Base-by-base conservation (phyloP, 192 early-diverging fungal genomes). In the Cetraspora pellucida region DNA sequence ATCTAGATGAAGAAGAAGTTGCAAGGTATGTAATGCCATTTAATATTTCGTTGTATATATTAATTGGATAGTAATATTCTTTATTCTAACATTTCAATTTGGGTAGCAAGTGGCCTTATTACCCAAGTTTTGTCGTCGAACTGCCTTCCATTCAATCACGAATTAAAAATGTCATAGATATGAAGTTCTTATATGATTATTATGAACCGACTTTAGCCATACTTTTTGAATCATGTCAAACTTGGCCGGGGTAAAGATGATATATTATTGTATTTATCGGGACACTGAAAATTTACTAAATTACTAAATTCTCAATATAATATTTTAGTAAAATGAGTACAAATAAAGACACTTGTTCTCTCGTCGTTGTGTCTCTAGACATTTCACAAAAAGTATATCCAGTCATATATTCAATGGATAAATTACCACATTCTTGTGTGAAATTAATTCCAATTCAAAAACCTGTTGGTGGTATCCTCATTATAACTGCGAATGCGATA, bases 181-280 rank as follows among this genome's bases (percentile, higher is more conserved):
- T 96, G 88, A 89, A 83, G 1, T 99, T 99, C 74, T 86, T 99
- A 44, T 81, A 93, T 66, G 97, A 93, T 37, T 99, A 95, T 65
- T 87, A 94, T 58, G 95, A 96, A 79, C 97, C 97, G 6, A 97
- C 95, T 10, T 85, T 99, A 31, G 96, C 95, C 0, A 93, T 99
- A 75, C 83, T 99, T 72, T 97, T 93, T 80, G 93, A 97, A 81
- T 84, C 94, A 21, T 81, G 86, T 55, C 90, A 92, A 52, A 93
- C 93, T 25, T 97, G 96, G 96, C 88, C 95, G 2, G 95, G 95
- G 84, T 91, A 90, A 71, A 81, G 31, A 19, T 25, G 10, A 67
- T 28, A 55, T 13, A 65, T 60, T 54, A 23, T 27, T 65, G 21
- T 45, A 23, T 78, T 43, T 61, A 43, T 45, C 3, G 37, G 37